A percentile compares a stretch with the other conserved stretches of the same genome.
phyloP scores from a whole-genome alignment of 2,329 filamentous ascomycete genomes.

The Exophiala oligosperma region DNA sequence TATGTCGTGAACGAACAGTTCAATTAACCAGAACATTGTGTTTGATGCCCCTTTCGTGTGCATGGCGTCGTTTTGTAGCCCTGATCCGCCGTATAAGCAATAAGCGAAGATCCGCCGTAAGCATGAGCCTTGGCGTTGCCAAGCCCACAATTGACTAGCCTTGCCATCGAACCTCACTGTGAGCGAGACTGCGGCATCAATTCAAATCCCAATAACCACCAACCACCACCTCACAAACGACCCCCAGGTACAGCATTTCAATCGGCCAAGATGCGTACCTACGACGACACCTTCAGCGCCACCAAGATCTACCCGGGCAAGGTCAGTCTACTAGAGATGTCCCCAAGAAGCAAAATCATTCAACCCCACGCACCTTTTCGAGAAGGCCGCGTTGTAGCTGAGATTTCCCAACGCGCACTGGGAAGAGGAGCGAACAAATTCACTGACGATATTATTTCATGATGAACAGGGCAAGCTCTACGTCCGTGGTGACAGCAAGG shows the following conservation, averaged over 20 bases:
- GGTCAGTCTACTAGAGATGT: conserved; percentile 52
- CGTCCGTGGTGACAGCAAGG: conserved; percentile 99
- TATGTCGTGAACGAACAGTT: too few species aligned
- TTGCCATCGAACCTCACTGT: not conserved
- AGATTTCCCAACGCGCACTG: too few species aligned
- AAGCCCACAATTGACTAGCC: conserved; percentile 1
- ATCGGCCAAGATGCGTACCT: conserved; percentile 69
- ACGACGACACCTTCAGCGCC: conserved; percentile 76
- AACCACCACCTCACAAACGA: conserved; percentile 1
- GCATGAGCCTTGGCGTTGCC: conserved; percentile 7
- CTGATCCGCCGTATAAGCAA: conserved; percentile 1
- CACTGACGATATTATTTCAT: conserved; percentile 17
- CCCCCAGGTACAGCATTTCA: conserved; percentile 24
- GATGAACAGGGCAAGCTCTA: conserved; percentile 88
- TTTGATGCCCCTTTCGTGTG: not conserved
- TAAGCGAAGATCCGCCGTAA: not conserved
- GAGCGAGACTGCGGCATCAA: conserved; percentile 1
- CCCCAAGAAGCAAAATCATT: not conserved
- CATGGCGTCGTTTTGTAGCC: not conserved
- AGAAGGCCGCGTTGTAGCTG: too few species aligned
- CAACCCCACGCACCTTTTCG: not conserved
- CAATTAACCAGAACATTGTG: not conserved
- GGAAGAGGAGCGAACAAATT: not conserved
- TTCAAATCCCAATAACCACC: conserved; percentile 2
- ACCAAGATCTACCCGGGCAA: conserved; percentile 79